phyloP scores from a whole-genome alignment of 768 basidiomycete species.

The Phaffia tasmanica region DNA sequence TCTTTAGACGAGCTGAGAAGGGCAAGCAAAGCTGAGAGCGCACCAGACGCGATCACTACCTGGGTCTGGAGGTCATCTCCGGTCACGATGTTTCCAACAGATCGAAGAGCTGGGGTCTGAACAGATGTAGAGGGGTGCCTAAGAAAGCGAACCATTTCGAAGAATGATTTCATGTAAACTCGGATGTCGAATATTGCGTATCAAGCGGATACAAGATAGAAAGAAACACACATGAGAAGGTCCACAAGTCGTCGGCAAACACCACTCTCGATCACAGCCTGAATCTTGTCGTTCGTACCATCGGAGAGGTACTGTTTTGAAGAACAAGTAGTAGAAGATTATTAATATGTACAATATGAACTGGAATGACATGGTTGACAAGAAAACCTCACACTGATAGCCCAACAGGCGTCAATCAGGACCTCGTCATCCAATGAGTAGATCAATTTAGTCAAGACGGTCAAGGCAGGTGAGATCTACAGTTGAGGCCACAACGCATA shows the following conservation, averaged over 20 bases:
- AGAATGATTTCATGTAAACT: constrained; percentile 34
- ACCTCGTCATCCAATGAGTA: constrained; percentile 99
- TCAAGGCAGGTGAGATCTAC: constrained; percentile 91
- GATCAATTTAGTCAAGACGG: constrained; percentile 94
- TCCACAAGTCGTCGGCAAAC: constrained; percentile 96
- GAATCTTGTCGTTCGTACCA: constrained; percentile 98
- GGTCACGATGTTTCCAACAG: constrained; percentile 97
- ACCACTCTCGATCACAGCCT: constrained; percentile 96
- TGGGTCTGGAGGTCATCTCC: constrained; percentile 99
- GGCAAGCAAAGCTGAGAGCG: constrained; percentile 84
- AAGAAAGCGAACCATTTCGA: background rate
- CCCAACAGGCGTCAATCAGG: constrained; percentile 99
- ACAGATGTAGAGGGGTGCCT: constrained; percentile 61
- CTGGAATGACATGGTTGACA: background rate
- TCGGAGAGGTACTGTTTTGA: constrained; percentile 67
- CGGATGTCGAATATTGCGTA: background rate
- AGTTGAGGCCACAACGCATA: background rate
- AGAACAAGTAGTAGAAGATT: background rate
- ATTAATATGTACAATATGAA: background rate
- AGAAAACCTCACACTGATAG: constrained; percentile 53
- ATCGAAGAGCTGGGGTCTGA: constrained; percentile 94
- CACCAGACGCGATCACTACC: constrained; percentile 95
- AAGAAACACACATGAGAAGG: constrained; percentile 57
- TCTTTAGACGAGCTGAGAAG: constrained; percentile 94
- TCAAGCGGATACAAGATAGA: background rate